Base-by-base conservation (phyloP, 108 stramenopile species). In the Schizochytrium sp. region DNA sequence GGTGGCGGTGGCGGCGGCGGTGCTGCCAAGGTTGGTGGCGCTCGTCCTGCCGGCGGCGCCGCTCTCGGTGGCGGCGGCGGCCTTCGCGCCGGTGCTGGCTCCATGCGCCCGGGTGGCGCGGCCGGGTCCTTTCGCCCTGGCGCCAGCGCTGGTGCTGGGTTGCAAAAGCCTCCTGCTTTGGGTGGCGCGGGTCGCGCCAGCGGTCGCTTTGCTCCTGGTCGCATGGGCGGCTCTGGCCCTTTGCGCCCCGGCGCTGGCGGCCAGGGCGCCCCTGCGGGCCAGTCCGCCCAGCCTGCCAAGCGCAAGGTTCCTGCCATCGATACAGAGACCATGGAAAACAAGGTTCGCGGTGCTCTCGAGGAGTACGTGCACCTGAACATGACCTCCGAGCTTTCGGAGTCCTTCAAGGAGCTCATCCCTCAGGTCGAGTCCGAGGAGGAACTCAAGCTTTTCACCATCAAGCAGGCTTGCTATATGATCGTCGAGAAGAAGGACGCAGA, bases 401-500 rank as follows among this genome's bases (percentile, higher is more conserved):
- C 88, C 8, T 43, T 69, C 44, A 60, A 60, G 48, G 88, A 88
- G 8, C 18, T 88, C 43, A 14, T 59, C 1, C 41, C 44, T 4
- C 60, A 69, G 45, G 60, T 88, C 47, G 88, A 29, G 88, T 69
- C 44, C 44, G 58, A 34, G 58, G 58, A 88, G 19, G 59, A 60
- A 45, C 48, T 53, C 5, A 83, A 83, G 76, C 48, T 53, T 23
- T 83, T 12, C 3, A 5, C 60, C 5, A 43, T 88, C 25, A 59
- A 88, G 28, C 23, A 45, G 23, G 58, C 58, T 5, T 34, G 58
- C 59, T 10, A 5, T 8, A 44, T 60, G 60, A 69, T 69, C 19
- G 88, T 88, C 19, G 88, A 88, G 88, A 60, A 60, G 43, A 88
- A 88, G 60, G 88, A 88, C 29, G 60, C 88, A 5, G 88, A 88